phyloP scores from a whole-genome alignment of 257 asterid species.

The Nicotiana obtusifolia region DNA sequence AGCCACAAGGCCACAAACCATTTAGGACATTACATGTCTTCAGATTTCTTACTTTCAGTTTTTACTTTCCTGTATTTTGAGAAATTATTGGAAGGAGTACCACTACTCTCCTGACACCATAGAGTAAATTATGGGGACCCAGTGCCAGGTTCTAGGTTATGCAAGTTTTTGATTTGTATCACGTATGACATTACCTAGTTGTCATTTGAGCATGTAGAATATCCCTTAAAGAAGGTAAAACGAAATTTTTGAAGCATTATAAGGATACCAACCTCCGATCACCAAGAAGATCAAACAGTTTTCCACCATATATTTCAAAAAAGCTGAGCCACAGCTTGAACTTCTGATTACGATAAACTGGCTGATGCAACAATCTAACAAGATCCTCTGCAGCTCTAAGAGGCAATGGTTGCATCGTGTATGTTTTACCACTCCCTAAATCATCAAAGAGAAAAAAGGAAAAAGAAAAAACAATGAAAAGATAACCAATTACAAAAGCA shows the following conservation, averaged over 20 bases:
- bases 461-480: not conserved
- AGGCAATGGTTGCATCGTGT: conserved; percentile 98
- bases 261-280: conserved; percentile 75
- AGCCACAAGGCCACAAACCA: not conserved
- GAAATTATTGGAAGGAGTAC: not conserved
- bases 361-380: conserved; percentile 87
- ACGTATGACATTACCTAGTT: not conserved
- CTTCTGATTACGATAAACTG: conserved; percentile 82
- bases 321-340: conserved; percentile 99
- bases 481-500: not conserved
- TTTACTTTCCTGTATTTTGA: not conserved
- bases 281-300: conserved; percentile 92
- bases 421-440: conserved; percentile 97
- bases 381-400: conserved; percentile 95
- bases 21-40: not conserved
- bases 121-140: not conserved
- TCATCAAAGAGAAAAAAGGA: conserved; percentile 1
- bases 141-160: not conserved
- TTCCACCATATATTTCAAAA: conserved; percentile 98
- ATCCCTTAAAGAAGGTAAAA: not conserved
- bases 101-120: not conserved
- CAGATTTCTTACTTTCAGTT: not conserved
- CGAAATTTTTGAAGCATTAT: not conserved
- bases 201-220: not conserved
- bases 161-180: not conserved